Percentiles rank a stretch among this genome's conserved stretches.
These are phyloP conservation scores for Globisporangium abappressorium DNA, from an alignment of 352 stramenopile species.

Conservation along the genomic window DNA sequence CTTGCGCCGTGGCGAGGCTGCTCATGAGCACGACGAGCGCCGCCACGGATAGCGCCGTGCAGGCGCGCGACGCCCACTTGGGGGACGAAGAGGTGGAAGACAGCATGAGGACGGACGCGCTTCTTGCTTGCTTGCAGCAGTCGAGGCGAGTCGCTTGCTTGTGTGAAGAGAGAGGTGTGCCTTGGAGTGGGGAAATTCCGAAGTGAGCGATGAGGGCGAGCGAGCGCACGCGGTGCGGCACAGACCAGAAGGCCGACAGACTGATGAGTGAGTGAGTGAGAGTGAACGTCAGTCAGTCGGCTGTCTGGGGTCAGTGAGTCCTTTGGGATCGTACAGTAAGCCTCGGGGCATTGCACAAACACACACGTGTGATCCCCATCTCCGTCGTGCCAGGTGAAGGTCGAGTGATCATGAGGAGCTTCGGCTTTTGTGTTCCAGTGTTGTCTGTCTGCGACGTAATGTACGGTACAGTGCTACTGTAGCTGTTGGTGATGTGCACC, in stretches of 20 bases:
- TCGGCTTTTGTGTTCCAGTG: neutral
- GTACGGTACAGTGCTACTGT: neutral
- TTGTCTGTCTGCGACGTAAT: neutral
- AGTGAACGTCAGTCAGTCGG: too few species aligned
- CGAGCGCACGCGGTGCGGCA: neutral
- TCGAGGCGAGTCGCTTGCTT: constrained; percentile 2
- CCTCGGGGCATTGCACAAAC: constrained; percentile 1
- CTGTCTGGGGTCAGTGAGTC: neutral
- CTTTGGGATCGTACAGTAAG: neutral
- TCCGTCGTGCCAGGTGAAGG: neutral
- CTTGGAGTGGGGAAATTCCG: constrained; percentile 14
- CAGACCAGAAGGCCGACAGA: neutral
- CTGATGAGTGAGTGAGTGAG: too few species aligned
- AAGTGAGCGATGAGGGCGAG: constrained; percentile 10
- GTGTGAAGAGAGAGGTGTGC: constrained; percentile 1
- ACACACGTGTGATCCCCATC: neutral
- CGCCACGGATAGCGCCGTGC: constrained; percentile 12
- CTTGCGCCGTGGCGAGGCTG: constrained; percentile 9
- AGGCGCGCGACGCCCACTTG: constrained; percentile 14
- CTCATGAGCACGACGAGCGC: constrained; percentile 17
- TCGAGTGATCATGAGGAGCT: neutral
- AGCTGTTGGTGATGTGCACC: neutral
- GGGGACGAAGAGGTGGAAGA: constrained; percentile 8
- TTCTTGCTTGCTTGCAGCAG: neutral
- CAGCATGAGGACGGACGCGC: neutral